Conservation (phyloP, 805 yeast species). For the Metschnikowia henanensis region DNA sequence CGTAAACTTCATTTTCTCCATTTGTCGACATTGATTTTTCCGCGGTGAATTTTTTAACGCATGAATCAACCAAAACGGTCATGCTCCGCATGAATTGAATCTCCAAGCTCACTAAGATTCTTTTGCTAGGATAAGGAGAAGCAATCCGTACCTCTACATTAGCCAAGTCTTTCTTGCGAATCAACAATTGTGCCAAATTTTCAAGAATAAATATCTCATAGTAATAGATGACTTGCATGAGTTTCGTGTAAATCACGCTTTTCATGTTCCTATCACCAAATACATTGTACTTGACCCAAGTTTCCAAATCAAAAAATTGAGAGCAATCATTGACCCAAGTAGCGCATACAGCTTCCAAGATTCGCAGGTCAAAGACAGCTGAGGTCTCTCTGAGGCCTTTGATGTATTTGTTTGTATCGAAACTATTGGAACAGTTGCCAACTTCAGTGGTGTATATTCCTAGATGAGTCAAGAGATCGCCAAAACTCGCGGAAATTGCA, state of each 20-base stretch:
- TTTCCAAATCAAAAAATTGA: constrained; percentile 44
- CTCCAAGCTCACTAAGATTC: constrained; percentile 41
- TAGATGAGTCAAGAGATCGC: constrained; percentile 28
- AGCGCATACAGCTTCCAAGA: constrained; percentile 42
- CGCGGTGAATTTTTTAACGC: constrained; percentile 37
- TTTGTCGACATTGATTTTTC: constrained; percentile 17
- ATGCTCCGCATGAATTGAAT: constrained; percentile 46
- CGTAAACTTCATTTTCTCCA: constrained; percentile 11
- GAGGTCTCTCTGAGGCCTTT: constrained; percentile 36
- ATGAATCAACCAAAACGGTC: constrained; percentile 40
- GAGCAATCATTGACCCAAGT: constrained; percentile 47
- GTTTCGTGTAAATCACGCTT: constrained; percentile 32
- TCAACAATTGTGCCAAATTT: constrained; percentile 29
- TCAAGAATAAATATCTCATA: constrained; percentile 36
- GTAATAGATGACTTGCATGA: constrained; percentile 35
- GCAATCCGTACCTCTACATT: constrained; percentile 31
- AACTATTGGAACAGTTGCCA: constrained; percentile 32
- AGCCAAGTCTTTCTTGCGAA: constrained; percentile 17
- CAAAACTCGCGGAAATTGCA: constrained; percentile 27
- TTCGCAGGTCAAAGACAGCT: constrained; percentile 34
- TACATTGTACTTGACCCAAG: constrained; percentile 34
- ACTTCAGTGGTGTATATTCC: constrained; percentile 33
- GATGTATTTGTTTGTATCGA: constrained; percentile 38
- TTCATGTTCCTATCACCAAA: constrained; percentile 13
- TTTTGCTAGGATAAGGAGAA: constrained; percentile 38